Percentiles rank a stretch among this genome's conserved stretches.
These are phyloP conservation scores for Calcarisporium arbuscula DNA, from an alignment of 2,329 filamentous ascomycete species.

Conservation along the genomic window DNA sequence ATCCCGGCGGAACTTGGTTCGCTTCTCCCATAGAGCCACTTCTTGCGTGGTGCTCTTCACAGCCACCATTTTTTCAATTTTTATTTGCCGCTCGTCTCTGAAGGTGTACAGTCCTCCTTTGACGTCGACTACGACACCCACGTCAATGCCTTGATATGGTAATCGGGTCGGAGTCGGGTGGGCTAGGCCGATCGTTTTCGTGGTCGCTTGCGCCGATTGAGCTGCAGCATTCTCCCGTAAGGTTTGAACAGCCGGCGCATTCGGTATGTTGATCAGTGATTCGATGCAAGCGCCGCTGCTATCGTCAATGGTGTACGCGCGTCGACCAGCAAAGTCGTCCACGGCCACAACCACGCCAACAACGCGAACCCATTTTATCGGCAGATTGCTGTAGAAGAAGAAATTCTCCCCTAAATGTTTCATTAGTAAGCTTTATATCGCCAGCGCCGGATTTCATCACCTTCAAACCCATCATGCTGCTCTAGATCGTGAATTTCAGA, in stretches of 20 bases:
- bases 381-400: constrained; percentile 67
- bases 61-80: constrained; percentile 41
- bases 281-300: constrained; percentile 56
- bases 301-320: constrained; percentile 57
- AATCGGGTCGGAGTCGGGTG: constrained; percentile 5
- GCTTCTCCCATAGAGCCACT: constrained; percentile 53
- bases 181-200: constrained; percentile 3
- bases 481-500: constrained; percentile 43
- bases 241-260: background rate
- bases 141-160: constrained; percentile 30
- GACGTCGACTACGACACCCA: constrained; percentile 51
- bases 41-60: constrained; percentile 50
- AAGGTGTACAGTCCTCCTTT: constrained; percentile 46
- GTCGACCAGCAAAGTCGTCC: constrained; percentile 40
- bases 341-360: constrained; percentile 63
- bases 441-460: constrained; percentile 25
- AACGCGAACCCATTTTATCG: constrained; percentile 68
- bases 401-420: constrained; percentile 39
- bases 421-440: background rate
- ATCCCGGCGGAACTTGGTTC: constrained; percentile 40
- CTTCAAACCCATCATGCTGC: constrained; percentile 45
- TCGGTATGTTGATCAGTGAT: constrained; percentile 14
- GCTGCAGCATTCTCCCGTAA: constrained; percentile 1
- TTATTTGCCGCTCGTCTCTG: constrained; percentile 44
- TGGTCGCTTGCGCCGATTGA: constrained; percentile 4